A percentile compares a stretch with the other conserved stretches of the same genome.
Conservation (phyloP, 1,139 yeast genomes). For the Scheffersomyces segobiensis region DNA sequence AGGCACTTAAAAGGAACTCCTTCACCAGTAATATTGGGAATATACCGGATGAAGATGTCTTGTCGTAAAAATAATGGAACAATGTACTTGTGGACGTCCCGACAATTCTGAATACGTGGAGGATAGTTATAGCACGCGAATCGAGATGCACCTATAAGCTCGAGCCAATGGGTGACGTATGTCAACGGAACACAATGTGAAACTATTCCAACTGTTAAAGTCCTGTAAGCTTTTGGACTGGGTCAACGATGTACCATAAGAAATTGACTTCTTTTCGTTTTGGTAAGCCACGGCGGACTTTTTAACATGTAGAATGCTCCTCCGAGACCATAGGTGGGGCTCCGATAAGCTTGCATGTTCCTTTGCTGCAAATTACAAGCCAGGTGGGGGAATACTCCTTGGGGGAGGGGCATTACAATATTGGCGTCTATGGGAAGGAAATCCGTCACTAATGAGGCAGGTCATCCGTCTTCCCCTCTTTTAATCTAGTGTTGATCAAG, state of each 20-base stretch:
- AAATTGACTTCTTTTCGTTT: too few relatives aligned
- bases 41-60: neutral
- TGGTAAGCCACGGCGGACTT: too few relatives aligned
- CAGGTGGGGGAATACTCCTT: neutral
- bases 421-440: neutral
- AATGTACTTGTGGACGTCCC: neutral
- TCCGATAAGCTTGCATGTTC: too few relatives aligned
- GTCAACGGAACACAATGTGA: neutral
- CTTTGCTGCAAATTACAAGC: neutral
- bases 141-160: neutral
- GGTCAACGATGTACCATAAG: too few relatives aligned
- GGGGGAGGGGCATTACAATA: neutral
- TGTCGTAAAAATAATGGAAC: neutral
- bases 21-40: neutral
- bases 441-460: neutral
- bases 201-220: neutral
- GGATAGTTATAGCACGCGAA: neutral
- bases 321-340: too few relatives aligned
- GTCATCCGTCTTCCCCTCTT: neutral
- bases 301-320: too few relatives aligned
- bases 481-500: neutral
- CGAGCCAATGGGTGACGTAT: neutral
- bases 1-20: neutral
- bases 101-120: neutral
- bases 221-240: neutral